Evolutionary conservation across 2,329 filamentous ascomycete species (phyloP), one percentile per base, ranked within the genome.

Genomic region (Rutstroemia sydowiana): DNA sequence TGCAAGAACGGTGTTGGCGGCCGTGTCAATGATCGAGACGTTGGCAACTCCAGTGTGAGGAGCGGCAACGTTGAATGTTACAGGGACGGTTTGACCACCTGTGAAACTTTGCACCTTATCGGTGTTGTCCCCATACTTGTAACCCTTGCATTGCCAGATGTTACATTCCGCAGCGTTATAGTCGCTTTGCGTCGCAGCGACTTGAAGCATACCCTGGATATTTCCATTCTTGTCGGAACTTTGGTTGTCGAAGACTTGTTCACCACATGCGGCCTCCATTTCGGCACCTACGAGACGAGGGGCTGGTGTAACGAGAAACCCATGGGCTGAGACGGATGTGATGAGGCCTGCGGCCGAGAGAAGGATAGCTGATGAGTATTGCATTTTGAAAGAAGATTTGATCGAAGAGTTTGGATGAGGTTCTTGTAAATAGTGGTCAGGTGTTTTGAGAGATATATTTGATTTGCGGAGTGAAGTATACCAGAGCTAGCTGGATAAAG

Each of bases 1-100:
- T 23, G 74, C 75, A 42, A 81, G 72, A 55, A 79, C 65, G 30
- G 65, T 66, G 65, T 78, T 75, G 56, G 70, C 70, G 44, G 67
- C 66, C 13, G 72, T 73, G 61, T 75, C 68, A 56, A 81, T 69
- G 57, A 81, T 72, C 44, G 72, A 75, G 43, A 81, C 72, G 64
- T 81, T 81, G 59, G 76, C 76, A 11, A 66, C 64, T 53, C 78
- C 78, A 13, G 73, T 74, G 67, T 81, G 78, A 20, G 74, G 70
- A 49, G 75, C 74, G 5, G 70, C 68, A 4, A 76, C 62, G 37
- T 64, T 61, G 49, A 73, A 69, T 7, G 63, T 67, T 55, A 77
- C 70, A 54, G 63, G 58, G 46, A 77, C 65, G 23, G 65, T 65
- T 61, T 77, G 66, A n/a, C 74, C 73, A 0, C 70, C 61, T 0